These are phyloP conservation scores for Paramecium biaurelia DNA, from an alignment of 73 alveolate genomes.

Conservation along the genomic window DNA sequence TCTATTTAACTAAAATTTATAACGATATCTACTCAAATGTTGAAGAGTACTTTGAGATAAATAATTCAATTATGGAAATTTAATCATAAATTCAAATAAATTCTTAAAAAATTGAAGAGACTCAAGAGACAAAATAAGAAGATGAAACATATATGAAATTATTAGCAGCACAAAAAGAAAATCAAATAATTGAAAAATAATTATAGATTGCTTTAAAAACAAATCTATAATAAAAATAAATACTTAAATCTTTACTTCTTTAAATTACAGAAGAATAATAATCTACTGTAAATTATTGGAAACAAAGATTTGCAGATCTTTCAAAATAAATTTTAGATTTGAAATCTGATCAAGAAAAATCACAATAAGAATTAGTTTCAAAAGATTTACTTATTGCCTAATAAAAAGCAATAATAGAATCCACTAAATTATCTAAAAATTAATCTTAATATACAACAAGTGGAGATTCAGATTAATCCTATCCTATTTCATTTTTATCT, in stretches of 20 bases:
- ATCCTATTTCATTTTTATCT: not conserved
- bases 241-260: not conserved
- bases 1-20: constrained; percentile 6
- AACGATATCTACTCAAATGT: constrained; percentile 21
- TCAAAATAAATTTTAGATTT: not conserved
- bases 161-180: constrained; percentile 22
- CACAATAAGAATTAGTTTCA: not conserved
- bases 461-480: not conserved
- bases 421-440: not conserved
- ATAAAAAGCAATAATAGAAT: not conserved
- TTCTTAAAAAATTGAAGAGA: not conserved
- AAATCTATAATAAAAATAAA: constrained; percentile 10
- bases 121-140: not conserved
- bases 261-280: constrained; percentile 7
- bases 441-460: not conserved
- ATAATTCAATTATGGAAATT: not conserved
- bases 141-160: not conserved
- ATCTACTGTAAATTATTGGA: not conserved
- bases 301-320: not conserved
- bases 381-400: not conserved
- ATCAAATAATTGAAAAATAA: not conserved
- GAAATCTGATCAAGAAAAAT: not conserved
- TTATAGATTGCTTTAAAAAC: not conserved
- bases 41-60: constrained; percentile 12
- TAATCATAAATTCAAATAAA: not conserved